Evolutionary conservation across 257 asterid genomes (phyloP).

Genomic region (Mentha longifolia): DNA sequence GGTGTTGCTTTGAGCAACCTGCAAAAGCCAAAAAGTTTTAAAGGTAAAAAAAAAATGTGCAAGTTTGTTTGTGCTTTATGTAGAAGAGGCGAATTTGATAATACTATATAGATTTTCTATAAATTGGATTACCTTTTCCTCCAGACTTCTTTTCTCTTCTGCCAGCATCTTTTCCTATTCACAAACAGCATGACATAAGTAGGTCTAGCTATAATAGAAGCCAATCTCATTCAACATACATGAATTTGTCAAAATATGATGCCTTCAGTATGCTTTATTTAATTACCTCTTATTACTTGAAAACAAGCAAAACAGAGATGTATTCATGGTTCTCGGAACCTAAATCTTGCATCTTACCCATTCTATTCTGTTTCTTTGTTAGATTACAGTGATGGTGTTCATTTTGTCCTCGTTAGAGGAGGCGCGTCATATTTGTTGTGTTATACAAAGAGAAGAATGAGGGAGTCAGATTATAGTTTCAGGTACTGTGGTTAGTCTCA

Average conservation of each 20-base stretch:
- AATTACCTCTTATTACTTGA: neutral
- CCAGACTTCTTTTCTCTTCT: constrained; percentile 51
- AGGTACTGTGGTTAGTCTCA: neutral
- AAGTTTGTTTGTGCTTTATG: neutral
- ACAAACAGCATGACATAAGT: constrained; percentile 33
- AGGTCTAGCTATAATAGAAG: neutral
- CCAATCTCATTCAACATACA: neutral
- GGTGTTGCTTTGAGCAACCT: constrained; percentile 30
- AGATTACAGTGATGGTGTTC: neutral
- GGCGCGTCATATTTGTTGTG: neutral
- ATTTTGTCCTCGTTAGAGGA: neutral
- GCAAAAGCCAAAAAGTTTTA: neutral
- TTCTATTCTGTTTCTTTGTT: neutral
- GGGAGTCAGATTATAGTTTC: neutral
- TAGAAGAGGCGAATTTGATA: neutral
- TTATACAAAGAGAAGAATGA: neutral
- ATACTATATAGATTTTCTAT: neutral
- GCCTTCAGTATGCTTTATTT: neutral
- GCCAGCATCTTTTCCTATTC: constrained; percentile 51
- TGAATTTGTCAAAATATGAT: neutral
- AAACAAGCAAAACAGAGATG: neutral
- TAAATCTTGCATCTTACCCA: neutral
- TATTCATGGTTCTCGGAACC: neutral
- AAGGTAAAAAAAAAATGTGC: neutral
- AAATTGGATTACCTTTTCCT: constrained; percentile 43